Evolutionary conservation across 202 grass and related monocot genomes (phyloP), one percentile per base, ranked within the genome.

Genomic region (Hordeum pubiflorum): DNA sequence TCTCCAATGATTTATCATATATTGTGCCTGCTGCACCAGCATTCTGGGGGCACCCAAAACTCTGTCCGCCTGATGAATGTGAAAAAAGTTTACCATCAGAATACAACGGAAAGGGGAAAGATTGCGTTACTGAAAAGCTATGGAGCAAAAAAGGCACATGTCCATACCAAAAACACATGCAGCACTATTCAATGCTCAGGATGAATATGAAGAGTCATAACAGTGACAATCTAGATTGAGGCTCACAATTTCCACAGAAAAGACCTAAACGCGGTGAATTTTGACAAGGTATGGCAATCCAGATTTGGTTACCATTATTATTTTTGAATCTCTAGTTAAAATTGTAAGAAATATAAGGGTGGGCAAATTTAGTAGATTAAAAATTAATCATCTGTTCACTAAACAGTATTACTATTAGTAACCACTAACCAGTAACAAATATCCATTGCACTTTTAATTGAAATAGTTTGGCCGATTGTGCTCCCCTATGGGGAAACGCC

Each of bases 21-120:
- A 93, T 64, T 70, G 92, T 99, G 77, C 96, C 96, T 78, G 96
- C 96, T 74, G 86, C 92, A 69, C 96, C 96, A 78, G 92, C 84
- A 93, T 99, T 99, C 52, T 99, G 85, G 68, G 84, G 55, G 27
- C 96, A 99, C 54, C 92, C 96, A 73, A 91, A 79, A 87, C 96
- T 99, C 39, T 59, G 80, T 68, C 96, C 96, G 90, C 96, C 96
- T 97, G 82, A 78, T 72, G 55, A 73, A 72, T 80, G 69, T 61
- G 5, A 70, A 74, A 82, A 34, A 50, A 34, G 9, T 37, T 48
- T 63, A 23, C 31, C 74, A 77, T 68, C 37, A 46, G 3, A 83
- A 81, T 22, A 78, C 59, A 61, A 77, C 3, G 13, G 18, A 48
- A 65, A 6, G 36, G 15, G 43, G 14, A 66, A 5, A 10, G 63